These are phyloP conservation scores for Sclerotinia minor DNA, from an alignment of 2,329 filamentous ascomycete genomes.

Conservation along the genomic window DNA sequence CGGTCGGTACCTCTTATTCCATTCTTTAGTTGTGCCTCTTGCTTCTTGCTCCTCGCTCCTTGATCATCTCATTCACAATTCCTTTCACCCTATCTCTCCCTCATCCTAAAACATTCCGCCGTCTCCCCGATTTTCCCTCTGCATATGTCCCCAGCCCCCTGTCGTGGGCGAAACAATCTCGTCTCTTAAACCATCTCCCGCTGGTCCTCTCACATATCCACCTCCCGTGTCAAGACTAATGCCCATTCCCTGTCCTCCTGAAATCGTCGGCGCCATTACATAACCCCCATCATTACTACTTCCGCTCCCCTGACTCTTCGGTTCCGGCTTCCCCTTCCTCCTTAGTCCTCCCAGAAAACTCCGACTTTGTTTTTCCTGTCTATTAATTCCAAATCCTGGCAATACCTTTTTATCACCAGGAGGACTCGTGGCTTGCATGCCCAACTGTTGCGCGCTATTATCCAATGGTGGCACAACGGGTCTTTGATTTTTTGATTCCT, in stretches of 20 bases:
- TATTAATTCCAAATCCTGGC: slow-evolving; percentile 29
- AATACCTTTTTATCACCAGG: slow-evolving; percentile 30
- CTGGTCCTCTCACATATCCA: neutral
- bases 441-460: slow-evolving; percentile 22
- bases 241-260: neutral
- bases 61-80: too few relatives aligned
- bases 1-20: neutral
- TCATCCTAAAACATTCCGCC: slow-evolving; percentile 18
- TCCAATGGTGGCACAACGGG: slow-evolving; percentile 26
- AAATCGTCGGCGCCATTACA: neutral
- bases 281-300: slow-evolving; percentile 20
- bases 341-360: slow-evolving; percentile 39
- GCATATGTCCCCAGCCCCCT: neutral
- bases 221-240: slow-evolving; percentile 11
- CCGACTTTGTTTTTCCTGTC: slow-evolving; percentile 36
- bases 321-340: slow-evolving; percentile 30
- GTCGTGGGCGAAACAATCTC: slow-evolving; percentile 12
- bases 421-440: slow-evolving; percentile 24
- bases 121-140: neutral
- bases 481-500: slow-evolving; percentile 36
- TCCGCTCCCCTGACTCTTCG: slow-evolving; percentile 23
- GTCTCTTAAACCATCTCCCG: neutral
- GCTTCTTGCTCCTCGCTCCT: neutral
- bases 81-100: neutral
- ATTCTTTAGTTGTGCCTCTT: too few relatives aligned